phyloP scores from a whole-genome alignment of 768 basidiomycete species.

The Hericium rajendrae region DNA sequence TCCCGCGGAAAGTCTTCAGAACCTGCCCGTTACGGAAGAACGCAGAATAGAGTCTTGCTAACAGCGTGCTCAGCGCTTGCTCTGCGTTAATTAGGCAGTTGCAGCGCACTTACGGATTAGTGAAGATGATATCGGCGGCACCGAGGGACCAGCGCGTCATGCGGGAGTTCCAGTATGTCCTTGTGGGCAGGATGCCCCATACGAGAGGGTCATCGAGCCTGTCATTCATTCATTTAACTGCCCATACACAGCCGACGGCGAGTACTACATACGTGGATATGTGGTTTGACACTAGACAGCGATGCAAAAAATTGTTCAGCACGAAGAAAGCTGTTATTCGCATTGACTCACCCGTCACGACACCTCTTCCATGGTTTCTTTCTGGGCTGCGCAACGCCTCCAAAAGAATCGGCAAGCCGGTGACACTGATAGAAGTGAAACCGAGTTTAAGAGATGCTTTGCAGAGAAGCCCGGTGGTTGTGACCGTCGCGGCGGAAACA shows the following conservation, averaged over 20 bases:
- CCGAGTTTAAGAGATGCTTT: slow-evolving; percentile 68
- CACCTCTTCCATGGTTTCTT: slow-evolving; percentile 44
- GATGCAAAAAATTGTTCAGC: neutral
- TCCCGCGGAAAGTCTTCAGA: slow-evolving; percentile 86
- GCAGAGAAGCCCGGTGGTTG: slow-evolving; percentile 63
- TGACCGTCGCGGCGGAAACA: slow-evolving; percentile 51
- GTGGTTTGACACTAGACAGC: slow-evolving; percentile 74
- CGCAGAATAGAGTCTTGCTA: slow-evolving; percentile 57
- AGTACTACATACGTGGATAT: slow-evolving; percentile 67
- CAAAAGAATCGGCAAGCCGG: slow-evolving; percentile 56
- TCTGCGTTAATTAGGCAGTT: neutral
- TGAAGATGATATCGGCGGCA: slow-evolving; percentile 91
- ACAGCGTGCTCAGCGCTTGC: slow-evolving; percentile 21
- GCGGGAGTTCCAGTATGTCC: slow-evolving; percentile 45
- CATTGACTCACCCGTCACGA: slow-evolving; percentile 58
- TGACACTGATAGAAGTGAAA: slow-evolving; percentile 58
- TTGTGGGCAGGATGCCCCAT: slow-evolving; percentile 79
- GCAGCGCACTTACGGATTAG: slow-evolving; percentile 58
- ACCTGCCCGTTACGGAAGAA: slow-evolving; percentile 90
- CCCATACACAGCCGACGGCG: neutral
- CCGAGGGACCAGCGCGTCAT: slow-evolving; percentile 87
- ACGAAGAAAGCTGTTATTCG: neutral
- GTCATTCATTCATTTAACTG: slow-evolving; percentile 1
- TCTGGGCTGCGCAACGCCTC: slow-evolving; percentile 45
- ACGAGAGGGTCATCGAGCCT: slow-evolving; percentile 76